Base-by-base conservation (phyloP, 306 rosid genomes). In the Cucurbita pepo region DNA sequence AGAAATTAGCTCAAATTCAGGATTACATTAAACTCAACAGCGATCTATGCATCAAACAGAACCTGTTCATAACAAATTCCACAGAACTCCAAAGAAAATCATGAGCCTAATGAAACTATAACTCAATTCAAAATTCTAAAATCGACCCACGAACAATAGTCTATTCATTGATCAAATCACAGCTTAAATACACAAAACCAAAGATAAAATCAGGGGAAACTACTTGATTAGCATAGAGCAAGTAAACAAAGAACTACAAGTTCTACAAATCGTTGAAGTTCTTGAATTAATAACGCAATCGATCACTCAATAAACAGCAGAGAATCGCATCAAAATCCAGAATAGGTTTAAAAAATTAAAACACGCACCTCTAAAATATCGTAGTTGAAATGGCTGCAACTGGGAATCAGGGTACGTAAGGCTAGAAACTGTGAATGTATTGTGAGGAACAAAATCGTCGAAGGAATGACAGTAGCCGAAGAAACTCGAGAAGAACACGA, bases 321-420 rank as follows among this genome's bases (percentile, higher is more conserved):
- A 30, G 34, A 30, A 30, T 30, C 34, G 34, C 34, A 30, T 30
- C 34, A 30, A 30, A 2, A 30, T 30, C 56, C 54, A 69, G 54
- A 56, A 81, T 76, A 74, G 84, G 84, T 72, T 5, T 43, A n/a
- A 43, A 16, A 37, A 77, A 79, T 13, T 1, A 25, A 66, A 30
- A 45, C 14, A 56, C 82, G 21, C 74, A 93, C 99, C 99, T 87
- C 99, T 83, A 60, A 91, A 86, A 76, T 90, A 94, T 9, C 86
- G 94, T 21, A 78, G 83, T 61, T 84, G 91, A 79, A 77, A 94
- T 64, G 87, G 83, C 75, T 69, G 77, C 76, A 94, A 74, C n/a
- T 79, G 59, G 12, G 91, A 83, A 55, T 83, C 63, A 47, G 95
- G 95, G 79, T 89, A 94, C 74, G 81, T 82, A 82, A 91, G 86